phyloP scores from a whole-genome alignment of 495 filamentous ascomycete species.

The Neurospora tetraspora region DNA sequence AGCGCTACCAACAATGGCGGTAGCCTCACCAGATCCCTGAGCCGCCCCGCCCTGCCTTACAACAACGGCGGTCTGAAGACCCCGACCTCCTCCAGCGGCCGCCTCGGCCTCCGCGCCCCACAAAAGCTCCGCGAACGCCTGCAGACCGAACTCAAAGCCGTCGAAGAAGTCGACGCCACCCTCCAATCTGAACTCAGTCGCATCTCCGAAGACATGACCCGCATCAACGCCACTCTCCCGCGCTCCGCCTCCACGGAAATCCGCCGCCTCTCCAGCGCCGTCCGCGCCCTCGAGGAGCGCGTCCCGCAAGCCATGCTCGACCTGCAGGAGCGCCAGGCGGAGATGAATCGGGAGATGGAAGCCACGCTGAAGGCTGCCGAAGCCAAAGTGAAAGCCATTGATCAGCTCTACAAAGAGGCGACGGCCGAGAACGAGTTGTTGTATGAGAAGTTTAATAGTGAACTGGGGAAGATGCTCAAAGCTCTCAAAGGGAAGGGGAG shows the following conservation, averaged over 20 bases:
- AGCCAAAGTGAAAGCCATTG: conserved; percentile 69
- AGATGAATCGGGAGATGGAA: conserved; percentile 58
- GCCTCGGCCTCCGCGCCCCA: conserved; percentile 77
- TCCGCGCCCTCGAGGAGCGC: conserved; percentile 54
- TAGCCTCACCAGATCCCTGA: not conserved
- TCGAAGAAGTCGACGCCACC: conserved; percentile 55
- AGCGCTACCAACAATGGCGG: not conserved
- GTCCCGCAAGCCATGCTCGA: conserved; percentile 51
- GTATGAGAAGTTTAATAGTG: conserved; percentile 86
- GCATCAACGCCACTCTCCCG: conserved; percentile 39
- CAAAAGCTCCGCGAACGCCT: conserved; percentile 89
- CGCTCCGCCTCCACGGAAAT: conserved; percentile 31
- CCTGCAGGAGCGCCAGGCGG: conserved; percentile 48
- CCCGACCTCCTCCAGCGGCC: conserved; percentile 35
- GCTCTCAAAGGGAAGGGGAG: conserved; percentile 58
- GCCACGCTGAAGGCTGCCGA: conserved; percentile 60
- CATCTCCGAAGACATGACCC: conserved; percentile 73
- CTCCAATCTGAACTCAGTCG: conserved; percentile 69
- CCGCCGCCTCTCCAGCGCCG: conserved; percentile 40
- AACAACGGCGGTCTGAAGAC: not conserved
- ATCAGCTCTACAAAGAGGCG: conserved; percentile 79
- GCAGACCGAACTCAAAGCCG: conserved; percentile 64
- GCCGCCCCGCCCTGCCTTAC: not conserved
- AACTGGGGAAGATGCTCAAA: conserved; percentile 73
- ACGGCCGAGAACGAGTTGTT: conserved; percentile 90